Conservation (phyloP, 371 early-diverging fungal genomes). For the Gilbertella persicaria region DNA sequence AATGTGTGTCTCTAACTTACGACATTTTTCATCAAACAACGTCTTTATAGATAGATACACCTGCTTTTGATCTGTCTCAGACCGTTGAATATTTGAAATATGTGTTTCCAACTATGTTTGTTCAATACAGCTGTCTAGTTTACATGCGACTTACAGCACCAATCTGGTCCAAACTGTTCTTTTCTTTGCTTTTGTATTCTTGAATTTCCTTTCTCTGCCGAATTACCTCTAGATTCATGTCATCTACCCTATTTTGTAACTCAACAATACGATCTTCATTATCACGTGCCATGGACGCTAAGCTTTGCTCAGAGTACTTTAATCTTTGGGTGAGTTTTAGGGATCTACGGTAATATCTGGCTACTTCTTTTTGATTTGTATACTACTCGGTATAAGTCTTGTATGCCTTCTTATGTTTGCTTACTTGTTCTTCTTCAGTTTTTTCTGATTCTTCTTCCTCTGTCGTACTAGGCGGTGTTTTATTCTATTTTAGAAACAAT, state of each 20-base stretch:
- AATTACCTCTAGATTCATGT: constrained; percentile 48
- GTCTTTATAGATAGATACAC: constrained; percentile 45
- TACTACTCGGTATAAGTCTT: constrained; percentile 14
- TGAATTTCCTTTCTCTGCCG: constrained; percentile 50
- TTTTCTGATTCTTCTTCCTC: too few species aligned
- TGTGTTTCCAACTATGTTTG: constrained; percentile 47
- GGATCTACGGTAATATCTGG: constrained; percentile 56
- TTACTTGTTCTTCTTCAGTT: background rate
- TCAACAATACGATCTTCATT: constrained; percentile 55
- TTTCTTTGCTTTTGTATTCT: constrained; percentile 57
- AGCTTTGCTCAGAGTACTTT: constrained; percentile 49
- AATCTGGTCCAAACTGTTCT: constrained; percentile 55
- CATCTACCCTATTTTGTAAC: constrained; percentile 53
- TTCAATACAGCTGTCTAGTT: too few species aligned
- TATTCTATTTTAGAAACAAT: too few species aligned
- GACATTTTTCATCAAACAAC: constrained; percentile 55
- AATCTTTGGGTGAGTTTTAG: constrained; percentile 49
- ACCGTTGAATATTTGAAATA: constrained; percentile 45
- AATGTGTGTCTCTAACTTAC: constrained; percentile 20
- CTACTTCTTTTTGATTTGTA: constrained; percentile 26
- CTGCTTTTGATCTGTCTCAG: constrained; percentile 54
- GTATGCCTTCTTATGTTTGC: too few species aligned
- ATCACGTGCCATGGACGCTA: constrained; percentile 54
- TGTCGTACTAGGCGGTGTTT: too few species aligned
- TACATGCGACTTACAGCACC: constrained; percentile 37